Conservation (phyloP, 768 basidiomycete species). For the Tulasnella calospora region DNA sequence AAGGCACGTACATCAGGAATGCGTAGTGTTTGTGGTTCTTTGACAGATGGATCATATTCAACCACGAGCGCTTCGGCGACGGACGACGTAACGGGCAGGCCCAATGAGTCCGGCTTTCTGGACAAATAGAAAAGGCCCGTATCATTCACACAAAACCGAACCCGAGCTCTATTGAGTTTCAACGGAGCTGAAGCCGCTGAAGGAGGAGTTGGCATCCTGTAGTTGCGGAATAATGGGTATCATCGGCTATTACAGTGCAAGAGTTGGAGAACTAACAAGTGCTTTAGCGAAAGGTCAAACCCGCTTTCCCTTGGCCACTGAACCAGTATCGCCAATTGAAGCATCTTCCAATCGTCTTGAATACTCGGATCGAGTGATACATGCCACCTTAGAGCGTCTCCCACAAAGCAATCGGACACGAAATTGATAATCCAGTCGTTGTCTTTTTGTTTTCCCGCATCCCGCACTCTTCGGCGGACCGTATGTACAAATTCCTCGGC, state of each 20-base stretch:
- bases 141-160: neutral
- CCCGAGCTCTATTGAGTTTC: neutral
- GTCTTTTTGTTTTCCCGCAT: conserved; percentile 7
- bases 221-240: too few species aligned
- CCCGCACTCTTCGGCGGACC: neutral
- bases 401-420: neutral
- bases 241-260: neutral
- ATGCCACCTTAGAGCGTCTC: neutral
- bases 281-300: neutral
- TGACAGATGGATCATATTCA: neutral
- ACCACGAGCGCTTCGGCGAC: neutral
- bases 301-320: neutral
- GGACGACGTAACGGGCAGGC: neutral
- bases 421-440: neutral
- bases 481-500: neutral
- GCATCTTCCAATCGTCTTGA: neutral
- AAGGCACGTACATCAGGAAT: neutral
- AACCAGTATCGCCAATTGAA: neutral
- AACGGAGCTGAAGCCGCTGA: neutral
- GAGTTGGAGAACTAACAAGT: neutral
- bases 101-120: neutral
- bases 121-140: neutral
- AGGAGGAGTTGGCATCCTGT: neutral
- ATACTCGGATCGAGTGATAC: neutral
- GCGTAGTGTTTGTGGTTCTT: neutral